Conservation (phyloP, 176 grass and related monocot genomes). For the Avena sativa region DNA sequence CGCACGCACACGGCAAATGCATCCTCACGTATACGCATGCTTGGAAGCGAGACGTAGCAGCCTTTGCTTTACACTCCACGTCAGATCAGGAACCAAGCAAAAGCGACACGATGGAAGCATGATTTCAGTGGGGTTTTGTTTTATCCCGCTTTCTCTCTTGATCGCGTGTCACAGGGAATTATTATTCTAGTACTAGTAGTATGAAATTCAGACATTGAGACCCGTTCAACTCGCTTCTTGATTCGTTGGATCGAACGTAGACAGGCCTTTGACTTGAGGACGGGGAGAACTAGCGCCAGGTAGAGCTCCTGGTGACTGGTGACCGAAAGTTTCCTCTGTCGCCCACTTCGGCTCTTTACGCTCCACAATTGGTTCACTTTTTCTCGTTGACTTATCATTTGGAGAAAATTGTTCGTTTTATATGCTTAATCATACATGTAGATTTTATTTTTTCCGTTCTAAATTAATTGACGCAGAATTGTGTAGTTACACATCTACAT, state of each 20-base stretch:
- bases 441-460: too few relatives aligned
- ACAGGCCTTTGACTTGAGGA: neutral
- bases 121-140: neutral
- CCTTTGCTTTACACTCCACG: slow-evolving; percentile 8
- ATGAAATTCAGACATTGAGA: neutral
- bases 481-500: too few relatives aligned
- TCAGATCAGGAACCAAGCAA: neutral
- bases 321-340: neutral
- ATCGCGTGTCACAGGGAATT: neutral
- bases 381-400: neutral
- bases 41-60: slow-evolving; percentile 3
- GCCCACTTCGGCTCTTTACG: neutral
- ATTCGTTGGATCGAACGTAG: neutral
- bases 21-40: neutral
- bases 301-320: neutral
- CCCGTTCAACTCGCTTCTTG: neutral
- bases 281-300: neutral
- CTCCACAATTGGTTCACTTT: neutral
- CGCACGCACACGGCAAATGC: slow-evolving; percentile 15
- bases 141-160: neutral
- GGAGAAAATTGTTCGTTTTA: too few relatives aligned
- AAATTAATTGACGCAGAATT: too few relatives aligned
- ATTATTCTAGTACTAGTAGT: neutral
- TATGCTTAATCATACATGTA: too few relatives aligned
- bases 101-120: neutral